These are phyloP conservation scores for Eragrostis tef DNA, from an alignment of 202 grass and related monocot species.

Conservation along the genomic window DNA sequence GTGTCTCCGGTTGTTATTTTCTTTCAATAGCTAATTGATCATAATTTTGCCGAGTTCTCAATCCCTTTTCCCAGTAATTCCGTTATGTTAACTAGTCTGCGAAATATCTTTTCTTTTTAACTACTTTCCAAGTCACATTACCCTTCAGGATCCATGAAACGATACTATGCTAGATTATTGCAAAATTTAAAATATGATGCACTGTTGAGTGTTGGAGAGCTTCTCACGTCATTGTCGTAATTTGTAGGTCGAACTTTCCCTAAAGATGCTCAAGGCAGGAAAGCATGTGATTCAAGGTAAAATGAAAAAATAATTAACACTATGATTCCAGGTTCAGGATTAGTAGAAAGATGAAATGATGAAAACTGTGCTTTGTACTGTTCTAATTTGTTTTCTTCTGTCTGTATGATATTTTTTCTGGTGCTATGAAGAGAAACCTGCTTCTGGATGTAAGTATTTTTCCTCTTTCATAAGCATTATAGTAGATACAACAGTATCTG, in stretches of 20 bases:
- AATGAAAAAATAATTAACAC: not conserved
- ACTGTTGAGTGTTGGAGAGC: not conserved
- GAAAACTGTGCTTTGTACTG: not conserved
- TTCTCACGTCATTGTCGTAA: not conserved
- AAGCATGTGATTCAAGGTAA: slow-evolving; percentile 99
- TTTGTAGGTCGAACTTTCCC: slow-evolving; percentile 84
- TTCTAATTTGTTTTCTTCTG: slow-evolving; percentile 38
- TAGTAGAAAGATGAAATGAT: slow-evolving; percentile 30
- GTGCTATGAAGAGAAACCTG: slow-evolving; percentile 84
- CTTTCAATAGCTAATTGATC: too few relatives aligned
- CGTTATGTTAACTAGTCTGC: not conserved
- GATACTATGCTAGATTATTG: not conserved
- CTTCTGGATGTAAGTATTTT: slow-evolving; percentile 83
- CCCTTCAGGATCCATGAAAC: not conserved
- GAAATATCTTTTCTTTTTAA: not conserved
- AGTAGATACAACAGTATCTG: slow-evolving; percentile 8
- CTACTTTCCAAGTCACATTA: not conserved
- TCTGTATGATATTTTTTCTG: slow-evolving; percentile 55
- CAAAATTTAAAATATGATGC: not conserved
- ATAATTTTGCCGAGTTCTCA: not conserved
- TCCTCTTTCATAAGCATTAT: slow-evolving; percentile 7
- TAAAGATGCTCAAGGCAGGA: slow-evolving; percentile 83
- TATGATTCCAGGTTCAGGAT: slow-evolving; percentile 1
- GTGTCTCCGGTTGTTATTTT: too few relatives aligned
- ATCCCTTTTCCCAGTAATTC: not conserved